These are phyloP conservation scores for Dictyostelium capitatum DNA, from an alignment of 78 protist genomes.

Conservation along the genomic window DNA sequence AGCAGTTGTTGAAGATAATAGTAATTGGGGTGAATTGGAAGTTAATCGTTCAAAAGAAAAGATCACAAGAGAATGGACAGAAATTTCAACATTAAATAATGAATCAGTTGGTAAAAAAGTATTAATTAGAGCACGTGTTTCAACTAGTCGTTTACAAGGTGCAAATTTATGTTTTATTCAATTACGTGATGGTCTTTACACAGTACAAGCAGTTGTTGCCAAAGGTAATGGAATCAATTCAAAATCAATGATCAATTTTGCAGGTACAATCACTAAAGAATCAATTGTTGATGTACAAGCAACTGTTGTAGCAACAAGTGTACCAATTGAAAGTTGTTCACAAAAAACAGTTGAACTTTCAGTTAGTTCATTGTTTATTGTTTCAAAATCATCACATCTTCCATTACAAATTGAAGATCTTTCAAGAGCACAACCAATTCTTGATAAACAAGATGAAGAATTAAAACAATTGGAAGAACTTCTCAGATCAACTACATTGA, in stretches of 20 bases:
- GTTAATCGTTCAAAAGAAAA: slow-evolving; percentile 26
- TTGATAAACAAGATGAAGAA: slow-evolving; percentile 39
- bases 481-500: not conserved
- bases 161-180: slow-evolving; percentile 89
- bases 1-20: slow-evolving; percentile 14
- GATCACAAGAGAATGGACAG: slow-evolving; percentile 38
- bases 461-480: slow-evolving; percentile 22
- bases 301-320: slow-evolving; percentile 47
- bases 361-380: slow-evolving; percentile 77
- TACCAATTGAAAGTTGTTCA: slow-evolving; percentile 83
- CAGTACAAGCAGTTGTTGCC: slow-evolving; percentile 90
- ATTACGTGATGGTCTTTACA: slow-evolving; percentile 85
- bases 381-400: slow-evolving; percentile 58
- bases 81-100: slow-evolving; percentile 6
- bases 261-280: slow-evolving; percentile 87
- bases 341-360: slow-evolving; percentile 92
- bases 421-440: slow-evolving; percentile 27
- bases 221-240: slow-evolving; percentile 27
- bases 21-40: slow-evolving; percentile 44
- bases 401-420: slow-evolving; percentile 95
- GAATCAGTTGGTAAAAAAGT: slow-evolving; percentile 23
- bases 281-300: slow-evolving; percentile 94
- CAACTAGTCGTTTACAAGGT: slow-evolving; percentile 36
- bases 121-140: slow-evolving; percentile 59
- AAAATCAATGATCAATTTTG: slow-evolving; percentile 87